phyloP scores from a whole-genome alignment of 2,329 filamentous ascomycete genomes.

The Colletotrichum ledebouriae region DNA sequence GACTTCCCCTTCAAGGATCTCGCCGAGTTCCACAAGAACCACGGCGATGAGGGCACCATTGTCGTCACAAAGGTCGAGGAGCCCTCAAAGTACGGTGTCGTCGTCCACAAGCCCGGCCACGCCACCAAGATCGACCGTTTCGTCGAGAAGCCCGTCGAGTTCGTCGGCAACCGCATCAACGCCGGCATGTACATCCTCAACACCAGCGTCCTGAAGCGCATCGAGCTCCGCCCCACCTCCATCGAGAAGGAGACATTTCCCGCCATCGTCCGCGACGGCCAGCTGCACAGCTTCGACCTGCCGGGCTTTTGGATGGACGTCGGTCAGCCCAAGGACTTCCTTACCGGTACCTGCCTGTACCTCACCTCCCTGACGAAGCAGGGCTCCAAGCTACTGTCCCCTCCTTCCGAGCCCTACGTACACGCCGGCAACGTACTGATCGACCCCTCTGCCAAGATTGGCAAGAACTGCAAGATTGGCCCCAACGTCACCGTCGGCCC shows the following conservation, averaged over 20 bases:
- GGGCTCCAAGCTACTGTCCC: slow-evolving; percentile 84
- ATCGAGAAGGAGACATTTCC: slow-evolving; percentile 99
- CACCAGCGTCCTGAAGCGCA: slow-evolving; percentile 88
- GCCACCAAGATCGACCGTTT: slow-evolving; percentile 95
- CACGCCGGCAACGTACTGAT: slow-evolving; percentile 96
- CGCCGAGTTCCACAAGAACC: slow-evolving; percentile 89
- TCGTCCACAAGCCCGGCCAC: slow-evolving; percentile 96
- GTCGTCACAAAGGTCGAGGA: slow-evolving; percentile 99
- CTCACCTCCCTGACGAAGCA: slow-evolving; percentile 93
- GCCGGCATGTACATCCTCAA: slow-evolving; percentile 99
- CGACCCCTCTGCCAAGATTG: slow-evolving; percentile 93
- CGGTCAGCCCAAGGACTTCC: slow-evolving; percentile 98
- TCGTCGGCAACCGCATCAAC: slow-evolving; percentile 98
- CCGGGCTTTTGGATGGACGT: slow-evolving; percentile 99
- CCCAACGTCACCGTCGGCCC: slow-evolving; percentile 97
- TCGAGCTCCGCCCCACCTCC: slow-evolving; percentile 95
- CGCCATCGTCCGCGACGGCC: slow-evolving; percentile 87
- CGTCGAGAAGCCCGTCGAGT: slow-evolving; percentile 99
- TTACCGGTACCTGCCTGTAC: slow-evolving; percentile 95
- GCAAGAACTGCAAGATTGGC: slow-evolving; percentile 97
- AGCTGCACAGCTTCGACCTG: slow-evolving; percentile 95
- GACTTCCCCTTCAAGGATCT: slow-evolving; percentile 95
- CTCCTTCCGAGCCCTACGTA: slow-evolving; percentile 82
- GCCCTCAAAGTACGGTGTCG: slow-evolving; percentile 97
- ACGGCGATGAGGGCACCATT: slow-evolving; percentile 97